Conservation (phyloP, 441 rosid genomes). For the Macaranga tanarius region DNA sequence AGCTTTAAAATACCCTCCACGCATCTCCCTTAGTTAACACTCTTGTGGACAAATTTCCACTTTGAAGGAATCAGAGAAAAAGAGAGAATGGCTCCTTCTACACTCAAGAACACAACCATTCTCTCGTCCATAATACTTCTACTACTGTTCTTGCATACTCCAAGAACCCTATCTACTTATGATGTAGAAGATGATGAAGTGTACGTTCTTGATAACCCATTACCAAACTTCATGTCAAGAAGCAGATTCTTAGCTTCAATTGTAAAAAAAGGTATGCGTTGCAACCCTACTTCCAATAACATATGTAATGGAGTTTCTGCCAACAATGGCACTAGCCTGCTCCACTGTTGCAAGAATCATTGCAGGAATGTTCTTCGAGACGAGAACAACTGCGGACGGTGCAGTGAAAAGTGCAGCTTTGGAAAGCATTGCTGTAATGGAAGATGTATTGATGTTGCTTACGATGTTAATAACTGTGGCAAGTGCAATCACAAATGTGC, state of each 20-base stretch:
- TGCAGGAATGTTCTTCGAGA: slow-evolving; percentile 64
- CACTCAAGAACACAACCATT: slow-evolving; percentile 31
- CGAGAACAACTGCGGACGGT: slow-evolving; percentile 60
- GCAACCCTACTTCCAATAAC: slow-evolving; percentile 32
- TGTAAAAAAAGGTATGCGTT: slow-evolving; percentile 50
- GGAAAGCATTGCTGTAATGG: slow-evolving; percentile 64
- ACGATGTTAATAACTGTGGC: slow-evolving; percentile 56
- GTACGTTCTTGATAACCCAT: slow-evolving; percentile 52
- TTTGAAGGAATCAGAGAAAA: background rate
- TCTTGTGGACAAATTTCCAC: background rate
- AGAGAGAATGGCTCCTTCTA: slow-evolving; percentile 30
- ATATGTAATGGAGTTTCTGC: slow-evolving; percentile 63
- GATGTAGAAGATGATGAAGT: slow-evolving; percentile 44
- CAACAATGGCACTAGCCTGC: slow-evolving; percentile 56
- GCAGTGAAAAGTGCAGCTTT: slow-evolving; percentile 51
- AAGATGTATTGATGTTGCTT: slow-evolving; percentile 35
- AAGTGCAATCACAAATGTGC: slow-evolving; percentile 52
- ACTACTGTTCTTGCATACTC: slow-evolving; percentile 27
- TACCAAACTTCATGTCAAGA: slow-evolving; percentile 31
- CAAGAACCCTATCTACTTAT: slow-evolving; percentile 24
- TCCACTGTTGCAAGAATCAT: slow-evolving; percentile 74
- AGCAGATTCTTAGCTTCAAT: slow-evolving; percentile 40
- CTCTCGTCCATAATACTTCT: slow-evolving; percentile 26
- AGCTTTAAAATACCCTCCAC: slow-evolving; percentile 19
- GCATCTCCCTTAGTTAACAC: slow-evolving; percentile 24